Percentiles rank a stretch among this genome's conserved stretches.
Conservation (phyloP, 2,329 filamentous ascomycete species). For the Hymenoscyphus fructigenus region DNA sequence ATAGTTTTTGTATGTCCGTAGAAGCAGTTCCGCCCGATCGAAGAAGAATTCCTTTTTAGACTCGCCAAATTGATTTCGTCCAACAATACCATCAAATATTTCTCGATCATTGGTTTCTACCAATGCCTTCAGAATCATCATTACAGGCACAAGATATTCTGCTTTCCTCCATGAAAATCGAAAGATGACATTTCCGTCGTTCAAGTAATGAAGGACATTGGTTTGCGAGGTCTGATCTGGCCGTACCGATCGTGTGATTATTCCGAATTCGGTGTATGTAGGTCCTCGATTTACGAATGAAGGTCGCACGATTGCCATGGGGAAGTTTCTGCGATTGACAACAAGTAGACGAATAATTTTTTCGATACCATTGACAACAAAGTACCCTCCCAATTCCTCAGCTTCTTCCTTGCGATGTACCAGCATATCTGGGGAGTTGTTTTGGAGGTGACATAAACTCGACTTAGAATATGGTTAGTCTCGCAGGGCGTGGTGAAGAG, state of each 20-base stretch:
- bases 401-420: conserved; percentile 90
- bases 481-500: not conserved
- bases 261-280: conserved; percentile 85
- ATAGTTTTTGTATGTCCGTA: conserved; percentile 93
- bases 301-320: conserved; percentile 87
- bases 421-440: conserved; percentile 76
- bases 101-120: conserved; percentile 95
- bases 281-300: conserved; percentile 87
- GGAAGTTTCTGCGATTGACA: conserved; percentile 87
- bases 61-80: conserved; percentile 71
- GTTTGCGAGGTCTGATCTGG: conserved; percentile 99
- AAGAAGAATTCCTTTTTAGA: conserved; percentile 89
- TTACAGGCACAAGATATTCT: conserved; percentile 90
- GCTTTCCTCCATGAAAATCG: conserved; percentile 97
- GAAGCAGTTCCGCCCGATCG: conserved; percentile 85
- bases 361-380: conserved; percentile 96
- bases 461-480: conserved; percentile 52
- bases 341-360: conserved; percentile 93
- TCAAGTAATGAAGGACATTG: conserved; percentile 93
- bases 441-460: conserved; percentile 86
- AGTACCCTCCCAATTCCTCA: conserved; percentile 95
- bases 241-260: conserved; percentile 86
- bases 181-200: conserved; percentile 94
- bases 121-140: conserved; percentile 96
- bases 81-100: conserved; percentile 92